Evolutionary conservation across 1,139 yeast species (phyloP).

Genomic region (Yamadazyma atmosphaerica): DNA sequence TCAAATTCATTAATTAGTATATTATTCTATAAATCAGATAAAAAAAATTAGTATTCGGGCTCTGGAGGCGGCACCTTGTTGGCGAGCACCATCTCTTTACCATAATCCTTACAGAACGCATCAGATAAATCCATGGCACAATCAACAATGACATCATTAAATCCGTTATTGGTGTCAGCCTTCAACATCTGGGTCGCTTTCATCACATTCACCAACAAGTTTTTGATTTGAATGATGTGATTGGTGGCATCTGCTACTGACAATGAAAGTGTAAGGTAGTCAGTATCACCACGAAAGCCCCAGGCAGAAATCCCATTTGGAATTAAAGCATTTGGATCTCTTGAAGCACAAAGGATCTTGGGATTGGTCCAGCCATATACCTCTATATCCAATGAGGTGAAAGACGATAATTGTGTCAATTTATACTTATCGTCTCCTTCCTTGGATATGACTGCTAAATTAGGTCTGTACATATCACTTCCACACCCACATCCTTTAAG

Average conservation of each 20-base stretch:
- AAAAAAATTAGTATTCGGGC: slow-evolving; percentile 11
- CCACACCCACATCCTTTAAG: slow-evolving; percentile 50
- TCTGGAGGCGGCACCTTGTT: slow-evolving; percentile 17
- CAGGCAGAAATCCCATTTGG: slow-evolving; percentile 40
- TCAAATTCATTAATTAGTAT: too few relatives aligned
- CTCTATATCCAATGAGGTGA: slow-evolving; percentile 34
- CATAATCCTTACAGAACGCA: slow-evolving; percentile 22
- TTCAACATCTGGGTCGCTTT: slow-evolving; percentile 16
- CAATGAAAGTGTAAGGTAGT: slow-evolving; percentile 32
- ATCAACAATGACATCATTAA: slow-evolving; percentile 28
- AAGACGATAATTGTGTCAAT: slow-evolving; percentile 34
- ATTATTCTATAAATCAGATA: too few relatives aligned
- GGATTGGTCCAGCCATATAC: slow-evolving; percentile 34
- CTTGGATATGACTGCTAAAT: slow-evolving; percentile 34
- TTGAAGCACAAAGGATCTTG: slow-evolving; percentile 23
- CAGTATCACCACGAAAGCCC: slow-evolving; percentile 22
- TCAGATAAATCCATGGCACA: slow-evolving; percentile 31
- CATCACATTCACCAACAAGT: slow-evolving; percentile 21
- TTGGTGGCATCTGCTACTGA: slow-evolving; percentile 41
- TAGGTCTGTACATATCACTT: slow-evolving; percentile 47
- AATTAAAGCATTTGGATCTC: slow-evolving; percentile 33
- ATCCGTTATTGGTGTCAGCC: slow-evolving; percentile 17
- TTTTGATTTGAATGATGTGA: slow-evolving; percentile 32
- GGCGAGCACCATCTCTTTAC: slow-evolving; percentile 17
- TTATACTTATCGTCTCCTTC: slow-evolving; percentile 23